These are phyloP conservation scores for Sphaerostilbella broomeana DNA, from an alignment of 2,329 filamentous ascomycete genomes.

Conservation along the genomic window DNA sequence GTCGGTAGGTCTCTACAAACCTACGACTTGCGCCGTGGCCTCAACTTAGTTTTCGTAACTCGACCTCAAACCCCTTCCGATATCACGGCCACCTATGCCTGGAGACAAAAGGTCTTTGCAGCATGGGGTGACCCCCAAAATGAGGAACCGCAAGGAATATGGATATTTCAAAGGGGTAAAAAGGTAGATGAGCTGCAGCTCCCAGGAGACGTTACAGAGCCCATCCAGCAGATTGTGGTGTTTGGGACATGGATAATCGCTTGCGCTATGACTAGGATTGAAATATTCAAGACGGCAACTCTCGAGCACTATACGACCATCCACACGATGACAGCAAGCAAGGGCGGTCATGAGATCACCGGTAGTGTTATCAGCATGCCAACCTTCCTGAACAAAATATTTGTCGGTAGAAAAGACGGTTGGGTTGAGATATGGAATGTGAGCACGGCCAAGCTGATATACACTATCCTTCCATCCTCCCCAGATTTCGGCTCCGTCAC, in stretches of 20 bases:
- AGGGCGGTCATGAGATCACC: conserved; percentile 62
- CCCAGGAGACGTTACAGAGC: conserved; percentile 58
- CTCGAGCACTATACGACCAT: conserved; percentile 89
- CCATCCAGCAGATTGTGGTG: conserved; percentile 69
- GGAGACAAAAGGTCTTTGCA: conserved; percentile 82
- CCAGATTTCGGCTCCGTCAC: conserved; percentile 74
- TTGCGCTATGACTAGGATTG: conserved; percentile 66
- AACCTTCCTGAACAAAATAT: conserved; percentile 92
- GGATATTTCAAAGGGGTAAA: conserved; percentile 88
- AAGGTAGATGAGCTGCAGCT: conserved; percentile 69
- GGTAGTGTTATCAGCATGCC: conserved; percentile 82
- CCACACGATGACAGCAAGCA: conserved; percentile 48
- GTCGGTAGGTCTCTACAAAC: conserved; percentile 87
- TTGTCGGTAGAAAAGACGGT: conserved; percentile 80
- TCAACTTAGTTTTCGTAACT: conserved; percentile 90
- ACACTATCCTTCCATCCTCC: conserved; percentile 75
- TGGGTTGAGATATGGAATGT: conserved; percentile 97
- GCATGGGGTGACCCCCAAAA: conserved; percentile 67
- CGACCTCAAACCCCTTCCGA: conserved; percentile 77
- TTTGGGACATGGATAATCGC: conserved; percentile 91
- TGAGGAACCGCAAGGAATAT: conserved; percentile 60
- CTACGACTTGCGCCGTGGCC: conserved; percentile 83
- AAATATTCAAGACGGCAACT: conserved; percentile 81
- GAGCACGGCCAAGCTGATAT: conserved; percentile 83
- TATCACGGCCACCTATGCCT: conserved; percentile 82